Conservation (phyloP, 345 rosid species). For the Hibiscus syriacus region DNA sequence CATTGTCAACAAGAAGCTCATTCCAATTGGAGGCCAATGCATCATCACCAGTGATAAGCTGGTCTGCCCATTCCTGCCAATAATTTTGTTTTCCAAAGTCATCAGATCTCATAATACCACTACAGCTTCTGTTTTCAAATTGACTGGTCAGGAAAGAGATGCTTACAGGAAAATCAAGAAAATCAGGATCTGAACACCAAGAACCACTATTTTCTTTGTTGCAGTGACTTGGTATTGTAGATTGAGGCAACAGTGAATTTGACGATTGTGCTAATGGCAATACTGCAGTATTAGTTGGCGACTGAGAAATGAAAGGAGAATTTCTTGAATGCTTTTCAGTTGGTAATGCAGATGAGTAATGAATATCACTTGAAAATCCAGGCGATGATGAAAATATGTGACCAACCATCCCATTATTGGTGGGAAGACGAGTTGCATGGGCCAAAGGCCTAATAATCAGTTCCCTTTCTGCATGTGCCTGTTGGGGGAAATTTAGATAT, state of each 20-base stretch:
- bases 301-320: constrained; percentile 38
- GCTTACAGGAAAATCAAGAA: constrained; percentile 44
- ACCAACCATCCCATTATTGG: constrained; percentile 53
- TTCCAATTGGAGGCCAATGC: constrained; percentile 46
- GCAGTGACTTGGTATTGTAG: constrained; percentile 32
- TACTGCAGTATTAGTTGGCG: constrained; percentile 24
- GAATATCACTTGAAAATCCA: constrained; percentile 62
- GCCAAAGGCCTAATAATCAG: constrained; percentile 32
- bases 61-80: constrained; percentile 85
- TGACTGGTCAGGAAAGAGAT: constrained; percentile 36
- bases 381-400: constrained; percentile 66
- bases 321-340: constrained; percentile 42
- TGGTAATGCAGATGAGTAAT: constrained; percentile 44
- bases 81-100: constrained; percentile 44
- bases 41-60: constrained; percentile 64
- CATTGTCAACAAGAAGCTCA: constrained; percentile 47
- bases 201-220: constrained; percentile 41
- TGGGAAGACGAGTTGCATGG: constrained; percentile 33
- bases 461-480: constrained; percentile 33
- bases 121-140: constrained; percentile 38
- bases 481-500: constrained; percentile 39
- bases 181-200: constrained; percentile 47
- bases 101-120: constrained; percentile 40
- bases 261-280: constrained; percentile 26
- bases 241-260: constrained; percentile 33